These are phyloP conservation scores for Hericium erinaceus DNA, from an alignment of 768 basidiomycete genomes.

Conservation along the genomic window DNA sequence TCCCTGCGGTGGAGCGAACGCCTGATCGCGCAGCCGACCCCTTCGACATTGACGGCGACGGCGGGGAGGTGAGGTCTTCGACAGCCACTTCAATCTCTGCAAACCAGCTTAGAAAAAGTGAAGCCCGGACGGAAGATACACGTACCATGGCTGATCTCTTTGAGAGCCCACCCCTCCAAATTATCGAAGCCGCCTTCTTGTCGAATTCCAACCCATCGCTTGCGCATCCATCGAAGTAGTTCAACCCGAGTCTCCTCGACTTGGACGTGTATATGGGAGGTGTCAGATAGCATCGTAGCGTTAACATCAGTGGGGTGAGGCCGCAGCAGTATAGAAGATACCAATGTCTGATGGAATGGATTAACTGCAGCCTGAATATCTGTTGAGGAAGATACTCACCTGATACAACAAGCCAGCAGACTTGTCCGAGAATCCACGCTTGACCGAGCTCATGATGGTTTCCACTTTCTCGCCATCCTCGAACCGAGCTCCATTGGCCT, in stretches of 20 bases:
- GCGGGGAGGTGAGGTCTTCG: constrained; percentile 52
- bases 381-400: constrained; percentile 28
- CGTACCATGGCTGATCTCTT: constrained; percentile 80
- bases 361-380: not conserved
- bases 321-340: constrained; percentile 62
- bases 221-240: constrained; percentile 63
- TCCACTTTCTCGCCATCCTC: constrained; percentile 75
- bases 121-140: constrained; percentile 1
- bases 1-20: constrained; percentile 11
- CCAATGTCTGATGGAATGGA: constrained; percentile 43
- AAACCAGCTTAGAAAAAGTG: not conserved
- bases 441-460: constrained; percentile 57
- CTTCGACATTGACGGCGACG: constrained; percentile 19
- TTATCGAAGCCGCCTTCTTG: constrained; percentile 72
- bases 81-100: constrained; percentile 73
- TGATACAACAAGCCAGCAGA: constrained; percentile 72
- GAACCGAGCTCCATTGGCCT: constrained; percentile 62
- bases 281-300: constrained; percentile 55
- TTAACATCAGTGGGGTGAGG: constrained; percentile 51
- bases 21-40: constrained; percentile 15
- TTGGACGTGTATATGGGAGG: constrained; percentile 59
- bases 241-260: constrained; percentile 67
- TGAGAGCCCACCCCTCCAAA: constrained; percentile 81
- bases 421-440: constrained; percentile 52
- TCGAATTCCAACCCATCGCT: constrained; percentile 67